Evolutionary conservation across 148 eudicot species (phyloP), one percentile per base, ranked within the genome.

Genomic region (Pouteria glomerata): DNA sequence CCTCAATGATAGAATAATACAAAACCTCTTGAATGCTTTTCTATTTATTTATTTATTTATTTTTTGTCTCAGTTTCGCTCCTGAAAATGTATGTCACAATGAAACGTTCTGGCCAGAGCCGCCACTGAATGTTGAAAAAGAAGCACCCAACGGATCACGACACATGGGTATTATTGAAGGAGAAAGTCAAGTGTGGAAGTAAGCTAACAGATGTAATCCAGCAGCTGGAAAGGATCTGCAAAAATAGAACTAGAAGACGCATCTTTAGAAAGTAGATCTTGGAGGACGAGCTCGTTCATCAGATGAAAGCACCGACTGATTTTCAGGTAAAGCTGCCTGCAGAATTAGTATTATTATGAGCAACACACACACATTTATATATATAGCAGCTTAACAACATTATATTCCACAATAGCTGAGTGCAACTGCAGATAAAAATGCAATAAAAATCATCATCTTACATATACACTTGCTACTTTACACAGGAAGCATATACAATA

Each of bases 131-230:
- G 12, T 14, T 8, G 4, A 47, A 14, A 55, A 23, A 15, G 26
- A 3, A 7, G 14, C 37, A 34, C 10, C 35, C 10, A 10, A n/a
- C 8, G 18, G 76, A 79, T 77, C 67, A 79, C 70, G 64, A 70
- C 31, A 64, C 81, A 26, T 84, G 85, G 81, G 78, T 68, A 14
- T 79, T 72, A 64, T 68, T 69, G 73, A 79, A 71, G 73, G 73
- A 66, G 67, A 79, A 26, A 57, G 72, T 73, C 62, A 71, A 63
- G 39, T 81, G 85, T 68, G 8, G 63, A 27, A 63, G 57, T 44
- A 73, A 74, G 59, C 55, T 58, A 15, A 76, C 66, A 26, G 81
- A 77, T 72, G 63, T 39, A 27, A 33, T 58, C 50, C 69, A 27
- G n/a, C 72, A 30, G 18, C 70, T 59, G 4, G 65, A 70, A 62